Percentiles rank a stretch among this genome's conserved stretches.
These are phyloP conservation scores for Penicillium goetzii DNA, from an alignment of 495 filamentous ascomycete genomes.

Conservation along the genomic window DNA sequence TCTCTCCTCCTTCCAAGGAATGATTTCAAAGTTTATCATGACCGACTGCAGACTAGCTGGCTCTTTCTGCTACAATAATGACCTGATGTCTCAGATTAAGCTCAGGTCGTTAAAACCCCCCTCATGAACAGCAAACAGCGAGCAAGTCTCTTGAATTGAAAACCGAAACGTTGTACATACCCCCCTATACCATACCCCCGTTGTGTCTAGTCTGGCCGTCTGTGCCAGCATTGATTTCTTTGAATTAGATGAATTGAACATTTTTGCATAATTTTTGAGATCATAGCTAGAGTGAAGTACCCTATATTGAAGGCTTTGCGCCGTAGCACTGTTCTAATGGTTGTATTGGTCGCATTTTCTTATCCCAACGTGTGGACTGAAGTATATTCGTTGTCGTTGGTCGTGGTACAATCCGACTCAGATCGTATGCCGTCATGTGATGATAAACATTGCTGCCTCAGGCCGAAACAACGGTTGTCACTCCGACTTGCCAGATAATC, in stretches of 20 bases:
- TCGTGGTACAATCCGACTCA: no score
- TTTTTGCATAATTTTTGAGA: background rate
- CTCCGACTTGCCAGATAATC: slow-evolving; percentile 25
- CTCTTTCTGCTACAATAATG: slow-evolving; percentile 27
- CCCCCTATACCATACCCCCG: slow-evolving; percentile 6
- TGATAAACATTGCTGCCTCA: slow-evolving; percentile 8
- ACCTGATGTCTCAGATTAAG: slow-evolving; percentile 14
- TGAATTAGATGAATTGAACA: slow-evolving; percentile 3
- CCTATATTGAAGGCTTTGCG: background rate
- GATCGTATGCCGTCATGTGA: slow-evolving; percentile 7
- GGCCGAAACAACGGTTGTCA: slow-evolving; percentile 9
- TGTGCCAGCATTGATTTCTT: slow-evolving; percentile 1
- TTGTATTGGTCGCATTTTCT: no score
- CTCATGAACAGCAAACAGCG: slow-evolving; percentile 29
- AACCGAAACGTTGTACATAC: slow-evolving; percentile 28
- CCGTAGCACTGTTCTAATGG: background rate
- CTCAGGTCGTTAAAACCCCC: slow-evolving; percentile 21
- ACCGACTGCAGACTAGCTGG: slow-evolving; percentile 29
- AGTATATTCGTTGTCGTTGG: background rate
- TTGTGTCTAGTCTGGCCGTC: slow-evolving; percentile 1
- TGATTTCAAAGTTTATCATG: slow-evolving; percentile 9
- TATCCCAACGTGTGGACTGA: no score
- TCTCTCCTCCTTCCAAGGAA: background rate
- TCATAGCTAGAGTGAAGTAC: background rate
- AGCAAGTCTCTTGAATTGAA: slow-evolving; percentile 21